Conservation (phyloP, 1,139 yeast species). For the Eremothecium coryli region DNA sequence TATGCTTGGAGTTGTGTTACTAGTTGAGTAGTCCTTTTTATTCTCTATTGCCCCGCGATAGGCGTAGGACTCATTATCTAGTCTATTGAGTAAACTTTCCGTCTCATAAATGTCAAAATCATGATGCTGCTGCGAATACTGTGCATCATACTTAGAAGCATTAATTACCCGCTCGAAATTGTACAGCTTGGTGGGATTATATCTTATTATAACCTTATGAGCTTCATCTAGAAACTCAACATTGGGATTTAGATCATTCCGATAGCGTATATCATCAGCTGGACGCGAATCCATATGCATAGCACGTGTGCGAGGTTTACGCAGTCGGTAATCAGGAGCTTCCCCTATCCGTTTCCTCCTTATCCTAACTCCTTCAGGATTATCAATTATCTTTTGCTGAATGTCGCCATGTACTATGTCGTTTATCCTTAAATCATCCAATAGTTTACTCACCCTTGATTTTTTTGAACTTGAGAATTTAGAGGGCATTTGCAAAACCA, state of each 20-base stretch:
- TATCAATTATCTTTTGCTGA: neutral
- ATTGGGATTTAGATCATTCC: constrained; percentile 15
- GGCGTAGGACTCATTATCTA: constrained; percentile 21
- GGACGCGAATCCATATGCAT: neutral
- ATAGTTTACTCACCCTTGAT: constrained; percentile 1
- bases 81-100: constrained; percentile 15
- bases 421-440: constrained; percentile 2
- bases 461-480: neutral
- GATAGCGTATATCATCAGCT: neutral
- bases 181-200: constrained; percentile 20
- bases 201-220: constrained; percentile 18
- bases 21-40: constrained; percentile 20
- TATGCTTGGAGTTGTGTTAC: constrained; percentile 18
- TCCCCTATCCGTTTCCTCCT: neutral
- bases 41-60: constrained; percentile 22
- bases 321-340: constrained; percentile 3
- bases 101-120: constrained; percentile 19
- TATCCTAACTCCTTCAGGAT: neutral
- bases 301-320: neutral
- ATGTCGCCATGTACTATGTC: constrained; percentile 1
- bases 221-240: constrained; percentile 14
- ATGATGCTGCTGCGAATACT: constrained; percentile 7
- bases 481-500: neutral
- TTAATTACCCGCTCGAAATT: constrained; percentile 18
- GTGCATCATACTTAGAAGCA: constrained; percentile 5